phyloP scores from a whole-genome alignment of 208 protist genomes.

The Trypanosomatidae sp. region DNA sequence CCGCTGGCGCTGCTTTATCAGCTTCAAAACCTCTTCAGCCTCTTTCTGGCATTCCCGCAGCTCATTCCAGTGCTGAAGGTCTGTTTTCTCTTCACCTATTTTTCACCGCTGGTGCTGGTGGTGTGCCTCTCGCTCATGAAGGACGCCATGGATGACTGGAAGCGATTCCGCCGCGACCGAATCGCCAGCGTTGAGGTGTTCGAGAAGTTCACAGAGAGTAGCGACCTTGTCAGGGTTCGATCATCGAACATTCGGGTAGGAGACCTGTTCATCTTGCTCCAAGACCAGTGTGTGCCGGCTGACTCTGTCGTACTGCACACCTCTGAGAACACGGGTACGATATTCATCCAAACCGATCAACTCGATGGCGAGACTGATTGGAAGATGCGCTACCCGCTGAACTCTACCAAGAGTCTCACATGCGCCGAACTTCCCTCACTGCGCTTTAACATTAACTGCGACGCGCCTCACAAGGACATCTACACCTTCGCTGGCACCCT shows the following conservation, averaged over 20 bases:
- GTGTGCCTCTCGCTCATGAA: slow-evolving; percentile 91
- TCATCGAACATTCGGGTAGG: slow-evolving; percentile 94
- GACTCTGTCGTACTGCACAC: slow-evolving; percentile 97
- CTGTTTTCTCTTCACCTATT: slow-evolving; percentile 96
- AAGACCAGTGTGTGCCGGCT: slow-evolving; percentile 94
- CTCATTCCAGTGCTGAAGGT: slow-evolving; percentile 75
- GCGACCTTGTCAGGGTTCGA: slow-evolving; percentile 46
- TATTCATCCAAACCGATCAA: slow-evolving; percentile 98
- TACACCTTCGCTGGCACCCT: slow-evolving; percentile 96
- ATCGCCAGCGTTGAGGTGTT: slow-evolving; percentile 78
- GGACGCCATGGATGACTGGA: slow-evolving; percentile 95
- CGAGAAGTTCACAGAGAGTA: slow-evolving; percentile 53
- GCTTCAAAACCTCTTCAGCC: slow-evolving; percentile 82
- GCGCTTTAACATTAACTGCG: slow-evolving; percentile 70
- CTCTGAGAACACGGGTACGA: slow-evolving; percentile 93
- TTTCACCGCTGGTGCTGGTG: slow-evolving; percentile 94
- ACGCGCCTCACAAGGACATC: slow-evolving; percentile 94
- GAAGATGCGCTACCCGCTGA: slow-evolving; percentile 91
- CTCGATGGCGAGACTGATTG: slow-evolving; percentile 99
- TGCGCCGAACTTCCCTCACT: slow-evolving; percentile 33
- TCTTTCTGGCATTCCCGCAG: slow-evolving; percentile 85
- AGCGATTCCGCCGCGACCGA: slow-evolving; percentile 90
- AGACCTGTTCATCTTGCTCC: slow-evolving; percentile 92
- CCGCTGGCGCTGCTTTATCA: slow-evolving; percentile 75
- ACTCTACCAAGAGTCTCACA: slow-evolving; percentile 43